Evolutionary conservation across 805 yeast genomes (phyloP).

Genomic region (Clavispora santaluciae): DNA sequence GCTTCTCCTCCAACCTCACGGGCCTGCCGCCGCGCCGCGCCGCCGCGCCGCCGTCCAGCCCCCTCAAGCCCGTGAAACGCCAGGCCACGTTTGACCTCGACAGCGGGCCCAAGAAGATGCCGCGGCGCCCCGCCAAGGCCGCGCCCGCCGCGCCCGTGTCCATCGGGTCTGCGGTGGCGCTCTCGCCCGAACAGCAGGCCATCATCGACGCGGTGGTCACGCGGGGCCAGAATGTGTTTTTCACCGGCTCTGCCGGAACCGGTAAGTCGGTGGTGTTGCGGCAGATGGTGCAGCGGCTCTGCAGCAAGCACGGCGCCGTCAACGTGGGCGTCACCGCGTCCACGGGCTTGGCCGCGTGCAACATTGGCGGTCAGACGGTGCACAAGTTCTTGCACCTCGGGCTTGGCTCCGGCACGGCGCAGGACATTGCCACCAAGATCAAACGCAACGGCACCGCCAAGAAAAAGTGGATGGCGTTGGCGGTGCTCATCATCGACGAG

Average conservation of each 20-base stretch:
- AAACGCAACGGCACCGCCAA: slow-evolving; percentile 46
- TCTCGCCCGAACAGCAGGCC: slow-evolving; percentile 39
- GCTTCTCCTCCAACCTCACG: slow-evolving; percentile 6
- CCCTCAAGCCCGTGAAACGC: slow-evolving; percentile 16
- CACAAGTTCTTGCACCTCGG: slow-evolving; percentile 81
- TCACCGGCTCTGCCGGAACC: slow-evolving; percentile 98
- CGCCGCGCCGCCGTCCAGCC: slow-evolving; percentile 5
- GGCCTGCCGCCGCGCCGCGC: slow-evolving; percentile 17
- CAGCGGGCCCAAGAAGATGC: slow-evolving; percentile 21
- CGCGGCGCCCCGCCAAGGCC: slow-evolving; percentile 8
- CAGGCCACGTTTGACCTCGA: slow-evolving; percentile 18
- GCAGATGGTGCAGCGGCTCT: slow-evolving; percentile 53
- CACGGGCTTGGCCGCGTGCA: slow-evolving; percentile 80
- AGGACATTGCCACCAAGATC: slow-evolving; percentile 46
- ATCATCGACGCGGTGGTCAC: slow-evolving; percentile 51
- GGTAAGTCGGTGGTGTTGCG: slow-evolving; percentile 89
- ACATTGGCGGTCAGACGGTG: slow-evolving; percentile 72
- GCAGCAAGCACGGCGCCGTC: slow-evolving; percentile 33
- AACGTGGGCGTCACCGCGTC: slow-evolving; percentile 77
- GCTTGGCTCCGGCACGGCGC: slow-evolving; percentile 52
- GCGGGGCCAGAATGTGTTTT: slow-evolving; percentile 67
- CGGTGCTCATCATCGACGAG: slow-evolving; percentile 71
- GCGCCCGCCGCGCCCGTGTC: not conserved
- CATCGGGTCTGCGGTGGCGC: slow-evolving; percentile 8
- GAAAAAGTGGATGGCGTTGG: slow-evolving; percentile 50